These are phyloP conservation scores for Hypoxylon trugodes DNA, from an alignment of 495 filamentous ascomycete genomes.

Conservation along the genomic window DNA sequence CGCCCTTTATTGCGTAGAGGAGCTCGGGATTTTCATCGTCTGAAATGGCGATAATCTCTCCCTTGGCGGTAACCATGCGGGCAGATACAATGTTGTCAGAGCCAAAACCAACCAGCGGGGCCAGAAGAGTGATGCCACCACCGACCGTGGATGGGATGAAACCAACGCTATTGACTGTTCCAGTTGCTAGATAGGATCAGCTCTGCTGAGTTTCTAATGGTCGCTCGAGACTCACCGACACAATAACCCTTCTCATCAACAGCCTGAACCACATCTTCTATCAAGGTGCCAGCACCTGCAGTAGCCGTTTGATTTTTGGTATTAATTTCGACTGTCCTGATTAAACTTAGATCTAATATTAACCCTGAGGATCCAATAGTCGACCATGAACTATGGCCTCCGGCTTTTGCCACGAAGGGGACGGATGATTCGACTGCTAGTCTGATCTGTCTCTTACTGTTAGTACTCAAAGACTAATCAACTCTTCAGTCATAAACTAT, in stretches of 20 bases:
- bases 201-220: not conserved
- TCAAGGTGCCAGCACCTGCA: conserved; percentile 38
- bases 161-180: conserved; percentile 43
- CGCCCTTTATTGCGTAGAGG: conserved; percentile 51
- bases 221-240: conserved; percentile 16
- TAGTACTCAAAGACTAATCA: not conserved
- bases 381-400: conserved; percentile 49
- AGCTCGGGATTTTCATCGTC: conserved; percentile 45
- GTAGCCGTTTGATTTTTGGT: conserved; percentile 25
- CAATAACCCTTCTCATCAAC: conserved; percentile 31
- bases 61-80: conserved; percentile 40
- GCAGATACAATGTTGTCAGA: conserved; percentile 46
- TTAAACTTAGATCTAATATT: conserved; percentile 45
- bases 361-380: conserved; percentile 40
- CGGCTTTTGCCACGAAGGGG: conserved; percentile 44
- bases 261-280: conserved; percentile 37
- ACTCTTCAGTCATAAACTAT: not conserved
- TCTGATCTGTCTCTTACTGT: conserved; percentile 20
- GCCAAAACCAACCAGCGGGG: conserved; percentile 31
- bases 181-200: conserved; percentile 29
- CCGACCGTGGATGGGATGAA: conserved; percentile 43
- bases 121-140: conserved; percentile 34
- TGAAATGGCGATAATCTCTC: conserved; percentile 38
- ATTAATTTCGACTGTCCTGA: conserved; percentile 38
- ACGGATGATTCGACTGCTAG: conserved; percentile 23